A percentile compares a stretch with the other conserved stretches of the same genome.
Evolutionary conservation across 352 stramenopile species (phyloP).

Genomic region (Phytophthora macrochlamydospora): DNA sequence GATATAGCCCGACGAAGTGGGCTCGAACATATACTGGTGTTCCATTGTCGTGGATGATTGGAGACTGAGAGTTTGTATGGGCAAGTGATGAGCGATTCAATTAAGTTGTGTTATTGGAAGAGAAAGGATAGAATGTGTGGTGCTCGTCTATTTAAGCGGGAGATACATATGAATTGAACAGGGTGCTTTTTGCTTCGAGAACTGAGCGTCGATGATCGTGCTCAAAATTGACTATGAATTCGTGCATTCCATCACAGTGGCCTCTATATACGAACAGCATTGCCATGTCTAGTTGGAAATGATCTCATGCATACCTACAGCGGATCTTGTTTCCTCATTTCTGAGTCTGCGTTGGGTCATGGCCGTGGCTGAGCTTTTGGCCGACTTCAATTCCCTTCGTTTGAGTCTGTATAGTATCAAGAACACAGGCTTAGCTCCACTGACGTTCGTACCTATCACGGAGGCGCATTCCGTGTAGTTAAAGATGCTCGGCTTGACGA

Average conservation of each 20-base stretch:
- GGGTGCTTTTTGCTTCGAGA: no score
- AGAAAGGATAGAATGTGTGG: not conserved
- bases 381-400: no score
- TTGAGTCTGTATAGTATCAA: not conserved
- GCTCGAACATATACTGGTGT: not conserved
- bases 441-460: conserved; percentile 11
- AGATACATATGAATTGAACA: not conserved
- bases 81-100: not conserved
- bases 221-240: no score
- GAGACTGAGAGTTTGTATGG: not conserved
- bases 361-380: no score
- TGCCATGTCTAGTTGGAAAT: not conserved
- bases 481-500: conserved; percentile 19
- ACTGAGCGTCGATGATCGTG: no score
- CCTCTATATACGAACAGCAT: no score
- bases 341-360: no score
- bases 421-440: conserved; percentile 22
- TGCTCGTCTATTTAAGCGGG: not conserved
- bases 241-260: no score
- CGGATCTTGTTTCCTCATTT: no score
- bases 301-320: no score
- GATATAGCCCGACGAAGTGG: not conserved
- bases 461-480: conserved; percentile 25
- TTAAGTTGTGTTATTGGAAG: not conserved
- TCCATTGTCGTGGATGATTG: not conserved